These are phyloP conservation scores for Leptomonas pyrrhocoris DNA, from an alignment of 208 protist species.

Conservation along the genomic window DNA sequence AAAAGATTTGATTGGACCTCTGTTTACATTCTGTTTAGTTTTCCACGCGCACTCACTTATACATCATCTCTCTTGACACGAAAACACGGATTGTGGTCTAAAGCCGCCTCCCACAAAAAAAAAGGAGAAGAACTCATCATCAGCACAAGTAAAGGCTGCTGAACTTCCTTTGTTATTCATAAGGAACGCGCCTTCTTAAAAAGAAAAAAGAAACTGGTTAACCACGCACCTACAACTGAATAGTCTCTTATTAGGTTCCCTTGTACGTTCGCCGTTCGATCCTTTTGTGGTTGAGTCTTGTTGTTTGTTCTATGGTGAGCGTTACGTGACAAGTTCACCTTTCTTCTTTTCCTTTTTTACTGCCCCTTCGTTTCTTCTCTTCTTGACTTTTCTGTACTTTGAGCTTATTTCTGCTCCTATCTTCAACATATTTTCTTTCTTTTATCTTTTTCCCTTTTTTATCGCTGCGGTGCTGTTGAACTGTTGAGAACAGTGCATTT, in stretches of 20 bases:
- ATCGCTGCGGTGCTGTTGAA: constrained; percentile 7
- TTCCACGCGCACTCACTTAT: no score
- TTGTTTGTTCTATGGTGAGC: constrained; percentile 1
- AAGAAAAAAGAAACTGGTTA: neutral
- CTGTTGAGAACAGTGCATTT: constrained; percentile 2
- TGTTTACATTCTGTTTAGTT: no score
- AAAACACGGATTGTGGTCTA: no score
- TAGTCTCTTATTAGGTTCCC: no score
- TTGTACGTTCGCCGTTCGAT: neutral
- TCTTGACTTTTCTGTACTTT: constrained; percentile 19
- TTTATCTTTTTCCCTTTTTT: constrained; percentile 4
- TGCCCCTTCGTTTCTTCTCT: constrained; percentile 20
- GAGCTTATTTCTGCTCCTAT: neutral
- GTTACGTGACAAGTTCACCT: neutral
- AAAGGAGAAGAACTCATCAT: no score
- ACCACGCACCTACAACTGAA: no score
- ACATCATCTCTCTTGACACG: no score
- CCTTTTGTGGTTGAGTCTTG: no score
- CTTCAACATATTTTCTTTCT: constrained; percentile 4
- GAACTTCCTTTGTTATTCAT: no score
- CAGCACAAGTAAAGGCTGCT: no score
- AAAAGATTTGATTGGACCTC: no score
- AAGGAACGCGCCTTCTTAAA: neutral
- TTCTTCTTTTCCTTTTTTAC: constrained; percentile 8
- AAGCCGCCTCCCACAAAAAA: no score